phyloP scores from a whole-genome alignment of 208 protist species.

The Leishmania amazonensis region DNA sequence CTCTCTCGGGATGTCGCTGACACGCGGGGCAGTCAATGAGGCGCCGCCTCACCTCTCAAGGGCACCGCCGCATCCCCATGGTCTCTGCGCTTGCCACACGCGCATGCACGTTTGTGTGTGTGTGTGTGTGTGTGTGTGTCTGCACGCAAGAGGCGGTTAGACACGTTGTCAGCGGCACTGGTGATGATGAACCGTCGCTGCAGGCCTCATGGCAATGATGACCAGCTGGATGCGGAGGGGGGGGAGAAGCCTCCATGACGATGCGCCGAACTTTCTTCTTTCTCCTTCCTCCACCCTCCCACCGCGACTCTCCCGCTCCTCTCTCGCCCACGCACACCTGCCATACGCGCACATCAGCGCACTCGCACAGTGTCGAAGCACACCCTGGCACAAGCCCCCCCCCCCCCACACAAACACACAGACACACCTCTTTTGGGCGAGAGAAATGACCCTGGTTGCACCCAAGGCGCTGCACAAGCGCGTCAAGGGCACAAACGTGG shows the following conservation, averaged over 20 bases:
- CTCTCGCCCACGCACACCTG: background rate
- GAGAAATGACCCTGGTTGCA: slow-evolving; percentile 15
- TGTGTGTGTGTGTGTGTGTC: background rate
- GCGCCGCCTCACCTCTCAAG: background rate
- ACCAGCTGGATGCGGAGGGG: background rate
- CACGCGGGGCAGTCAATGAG: background rate
- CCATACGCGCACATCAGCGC: background rate
- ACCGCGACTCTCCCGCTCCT: background rate
- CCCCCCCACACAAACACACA: background rate
- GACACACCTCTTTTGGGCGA: background rate
- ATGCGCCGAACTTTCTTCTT: background rate
- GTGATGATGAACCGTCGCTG: background rate
- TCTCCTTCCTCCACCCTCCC: background rate
- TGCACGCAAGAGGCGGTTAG: background rate
- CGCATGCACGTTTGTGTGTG: background rate
- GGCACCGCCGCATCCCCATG: background rate
- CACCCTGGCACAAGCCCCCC: background rate
- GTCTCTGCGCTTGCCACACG: background rate
- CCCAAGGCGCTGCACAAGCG: slow-evolving; percentile 47
- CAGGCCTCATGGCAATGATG: background rate
- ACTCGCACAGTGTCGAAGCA: slow-evolving; percentile 1
- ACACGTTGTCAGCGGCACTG: background rate
- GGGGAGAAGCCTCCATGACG: background rate
- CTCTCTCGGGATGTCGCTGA: background rate
- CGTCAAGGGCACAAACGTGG: slow-evolving; percentile 80